These are phyloP conservation scores for Rutstroemia sydowiana DNA, from an alignment of 2,329 filamentous ascomycete genomes.

Conservation along the genomic window DNA sequence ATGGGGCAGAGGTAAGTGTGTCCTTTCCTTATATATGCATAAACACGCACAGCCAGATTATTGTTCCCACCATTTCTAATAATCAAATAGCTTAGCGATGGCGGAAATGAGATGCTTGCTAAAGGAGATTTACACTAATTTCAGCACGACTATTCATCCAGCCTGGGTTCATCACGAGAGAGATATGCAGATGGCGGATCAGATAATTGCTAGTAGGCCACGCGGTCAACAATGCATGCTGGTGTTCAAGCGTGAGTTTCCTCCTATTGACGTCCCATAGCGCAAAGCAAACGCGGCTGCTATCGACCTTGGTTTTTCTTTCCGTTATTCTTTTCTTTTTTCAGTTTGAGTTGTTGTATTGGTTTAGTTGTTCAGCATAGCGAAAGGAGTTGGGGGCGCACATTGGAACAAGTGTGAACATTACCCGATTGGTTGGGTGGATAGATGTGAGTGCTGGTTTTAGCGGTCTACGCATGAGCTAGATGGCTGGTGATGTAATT, in stretches of 20 bases:
- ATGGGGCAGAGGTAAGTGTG: slow-evolving; percentile 57
- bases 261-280: not conserved
- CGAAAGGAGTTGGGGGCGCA: no score
- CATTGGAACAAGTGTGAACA: no score
- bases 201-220: slow-evolving; percentile 42
- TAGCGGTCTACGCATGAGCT: no score
- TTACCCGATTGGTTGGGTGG: no score
- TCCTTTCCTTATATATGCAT: not conserved
- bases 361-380: no score
- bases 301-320: no score
- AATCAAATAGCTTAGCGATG: slow-evolving; percentile 43
- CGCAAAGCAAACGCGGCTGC: no score
- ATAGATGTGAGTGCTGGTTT: no score
- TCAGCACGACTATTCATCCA: slow-evolving; percentile 42
- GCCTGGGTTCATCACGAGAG: slow-evolving; percentile 45
- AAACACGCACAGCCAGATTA: not conserved
- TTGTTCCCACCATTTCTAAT: not conserved
- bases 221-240: slow-evolving; percentile 1
- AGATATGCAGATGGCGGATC: slow-evolving; percentile 59
- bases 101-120: slow-evolving; percentile 62
- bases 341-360: no score
- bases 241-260: not conserved
- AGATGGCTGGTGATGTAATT: no score
- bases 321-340: no score
- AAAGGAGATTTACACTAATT: slow-evolving; percentile 53